Evolutionary conservation across 1,139 yeast species (phyloP).

Genomic region (Hyphopichia buzzinii): DNA sequence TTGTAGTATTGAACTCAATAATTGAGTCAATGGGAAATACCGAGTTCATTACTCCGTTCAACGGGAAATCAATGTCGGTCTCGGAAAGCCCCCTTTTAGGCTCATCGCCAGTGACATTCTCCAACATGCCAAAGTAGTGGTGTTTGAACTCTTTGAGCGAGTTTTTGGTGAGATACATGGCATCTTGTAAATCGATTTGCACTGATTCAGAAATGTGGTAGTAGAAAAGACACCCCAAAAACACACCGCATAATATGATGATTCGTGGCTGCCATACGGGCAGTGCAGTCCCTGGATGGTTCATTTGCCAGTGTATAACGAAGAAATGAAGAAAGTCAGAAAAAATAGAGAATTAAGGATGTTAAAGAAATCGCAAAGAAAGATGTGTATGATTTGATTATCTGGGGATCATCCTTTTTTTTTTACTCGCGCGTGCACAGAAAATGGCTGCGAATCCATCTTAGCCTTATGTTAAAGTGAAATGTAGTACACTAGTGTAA

Average conservation of each 20-base stretch:
- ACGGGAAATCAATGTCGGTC: slow-evolving; percentile 34
- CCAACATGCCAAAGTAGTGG: slow-evolving; percentile 11
- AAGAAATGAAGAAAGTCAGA: too few relatives aligned
- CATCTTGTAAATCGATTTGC: slow-evolving; percentile 23
- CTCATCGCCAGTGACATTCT: slow-evolving; percentile 2
- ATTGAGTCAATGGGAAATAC: slow-evolving; percentile 44
- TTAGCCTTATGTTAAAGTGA: too few relatives aligned
- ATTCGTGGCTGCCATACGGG: slow-evolving; percentile 13
- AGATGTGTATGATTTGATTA: too few relatives aligned
- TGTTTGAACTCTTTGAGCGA: slow-evolving; percentile 23
- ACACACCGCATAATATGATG: slow-evolving; percentile 10
- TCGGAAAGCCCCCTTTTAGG: neutral
- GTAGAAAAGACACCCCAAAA: slow-evolving; percentile 9
- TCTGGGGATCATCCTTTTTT: too few relatives aligned
- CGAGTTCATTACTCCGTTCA: slow-evolving; percentile 37
- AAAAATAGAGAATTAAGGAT: too few relatives aligned
- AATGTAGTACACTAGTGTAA: too few relatives aligned
- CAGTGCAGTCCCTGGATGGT: slow-evolving; percentile 5
- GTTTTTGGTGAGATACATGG: slow-evolving; percentile 26
- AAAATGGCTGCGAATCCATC: too few relatives aligned
- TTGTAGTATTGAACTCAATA: slow-evolving; percentile 24
- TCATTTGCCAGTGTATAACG: too few relatives aligned
- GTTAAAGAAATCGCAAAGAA: too few relatives aligned
- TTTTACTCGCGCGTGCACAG: too few relatives aligned
- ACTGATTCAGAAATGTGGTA: slow-evolving; percentile 6